phyloP scores from a whole-genome alignment of 176 grass and related monocot species.

The Chloris gayana region DNA sequence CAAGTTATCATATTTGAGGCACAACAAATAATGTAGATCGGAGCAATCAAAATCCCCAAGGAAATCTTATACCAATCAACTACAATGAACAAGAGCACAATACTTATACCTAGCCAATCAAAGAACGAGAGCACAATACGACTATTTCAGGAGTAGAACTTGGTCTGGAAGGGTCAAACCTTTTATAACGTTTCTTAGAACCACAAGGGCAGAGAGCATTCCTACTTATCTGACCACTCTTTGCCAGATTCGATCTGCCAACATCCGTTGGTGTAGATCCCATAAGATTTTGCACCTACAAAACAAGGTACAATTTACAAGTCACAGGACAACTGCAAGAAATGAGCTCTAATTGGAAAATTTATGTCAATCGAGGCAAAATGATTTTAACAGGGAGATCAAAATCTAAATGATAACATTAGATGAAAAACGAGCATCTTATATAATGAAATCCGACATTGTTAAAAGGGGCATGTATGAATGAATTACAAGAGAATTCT shows the following conservation, averaged over 20 bases:
- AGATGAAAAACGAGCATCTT: conserved; percentile 4
- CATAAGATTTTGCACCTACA: conserved; percentile 88
- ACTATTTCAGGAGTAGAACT: conserved; percentile 9
- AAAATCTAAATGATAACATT: not conserved
- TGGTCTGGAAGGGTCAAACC: conserved; percentile 44
- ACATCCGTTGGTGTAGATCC: conserved; percentile 73
- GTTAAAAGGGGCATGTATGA: not conserved
- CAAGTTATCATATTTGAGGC: not conserved
- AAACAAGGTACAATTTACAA: conserved; percentile 11
- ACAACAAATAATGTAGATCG: not conserved
- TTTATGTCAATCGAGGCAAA: not conserved
- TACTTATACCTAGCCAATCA: not conserved
- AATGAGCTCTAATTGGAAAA: not conserved
- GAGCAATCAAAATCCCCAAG: not conserved
- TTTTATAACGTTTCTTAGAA: conserved; percentile 94
- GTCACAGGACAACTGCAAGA: conserved; percentile 15
- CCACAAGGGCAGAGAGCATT: conserved; percentile 84
- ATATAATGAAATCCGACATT: not conserved
- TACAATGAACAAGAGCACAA: not conserved
- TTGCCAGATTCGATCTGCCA: conserved; percentile 65
- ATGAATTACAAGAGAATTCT: not conserved
- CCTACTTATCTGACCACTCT: conserved; percentile 86
- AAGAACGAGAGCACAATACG: not conserved
- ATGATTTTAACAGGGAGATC: not conserved
- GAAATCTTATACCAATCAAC: conserved; percentile 7